Evolutionary conservation across 2,329 filamentous ascomycete genomes (phyloP).

Genomic region (Fusarium cyanostomum): DNA sequence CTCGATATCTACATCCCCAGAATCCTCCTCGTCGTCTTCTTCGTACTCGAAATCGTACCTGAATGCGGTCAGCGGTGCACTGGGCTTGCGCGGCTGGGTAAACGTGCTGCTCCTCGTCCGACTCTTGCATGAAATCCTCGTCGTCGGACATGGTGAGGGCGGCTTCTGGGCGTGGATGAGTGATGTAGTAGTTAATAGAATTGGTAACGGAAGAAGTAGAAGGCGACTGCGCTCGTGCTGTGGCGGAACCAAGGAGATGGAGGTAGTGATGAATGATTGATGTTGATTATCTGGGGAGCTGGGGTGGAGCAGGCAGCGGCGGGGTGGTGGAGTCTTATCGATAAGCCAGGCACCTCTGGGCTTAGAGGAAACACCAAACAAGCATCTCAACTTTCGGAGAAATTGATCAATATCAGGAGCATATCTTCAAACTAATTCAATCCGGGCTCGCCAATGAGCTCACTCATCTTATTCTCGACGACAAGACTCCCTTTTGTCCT

Average conservation of each 20-base stretch:
- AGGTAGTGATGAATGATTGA: conserved; percentile 21
- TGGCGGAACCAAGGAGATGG: conserved; percentile 1
- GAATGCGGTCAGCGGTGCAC: conserved; percentile 26
- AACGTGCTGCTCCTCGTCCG: conserved; percentile 56
- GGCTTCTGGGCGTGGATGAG: not conserved
- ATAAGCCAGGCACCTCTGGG: conserved; percentile 16
- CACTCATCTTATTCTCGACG: not conserved
- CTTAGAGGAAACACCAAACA: not conserved
- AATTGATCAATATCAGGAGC: too few species aligned
- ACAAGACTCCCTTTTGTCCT: not conserved
- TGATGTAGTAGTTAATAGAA: not conserved
- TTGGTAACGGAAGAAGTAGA: not conserved
- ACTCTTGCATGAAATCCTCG: conserved; percentile 60
- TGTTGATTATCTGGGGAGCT: conserved; percentile 23
- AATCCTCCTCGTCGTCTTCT: conserved; percentile 87
- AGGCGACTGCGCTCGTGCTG: not conserved
- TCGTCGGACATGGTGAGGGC: conserved; percentile 59
- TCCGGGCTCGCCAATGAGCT: too few species aligned
- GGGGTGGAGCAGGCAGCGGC: conserved; percentile 38
- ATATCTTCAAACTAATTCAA: too few species aligned
- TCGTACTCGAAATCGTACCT: conserved; percentile 98
- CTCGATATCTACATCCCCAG: conserved; percentile 91
- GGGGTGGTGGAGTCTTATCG: conserved; percentile 37
- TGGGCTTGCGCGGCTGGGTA: conserved; percentile 4
- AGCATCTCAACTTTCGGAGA: too few species aligned